These are phyloP conservation scores for Brassica cretica DNA, from an alignment of 345 rosid genomes.

Conservation along the genomic window DNA sequence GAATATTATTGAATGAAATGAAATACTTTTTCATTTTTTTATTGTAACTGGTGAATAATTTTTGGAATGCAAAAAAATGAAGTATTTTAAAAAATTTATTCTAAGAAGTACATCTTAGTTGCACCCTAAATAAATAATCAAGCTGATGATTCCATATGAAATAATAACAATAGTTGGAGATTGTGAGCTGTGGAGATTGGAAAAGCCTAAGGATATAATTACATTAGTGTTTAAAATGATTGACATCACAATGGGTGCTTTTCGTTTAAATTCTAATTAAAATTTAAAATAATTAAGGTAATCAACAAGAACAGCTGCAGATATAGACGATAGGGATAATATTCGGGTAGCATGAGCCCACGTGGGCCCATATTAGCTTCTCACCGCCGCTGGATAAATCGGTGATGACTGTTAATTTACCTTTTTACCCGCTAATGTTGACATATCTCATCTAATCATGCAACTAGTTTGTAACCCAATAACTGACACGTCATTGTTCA, in stretches of 20 bases:
- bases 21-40: too few relatives aligned
- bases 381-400: conserved; percentile 48
- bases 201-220: conserved; percentile 35
- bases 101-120: too few relatives aligned
- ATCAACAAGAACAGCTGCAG: conserved; percentile 54
- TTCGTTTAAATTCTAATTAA: conserved; percentile 14
- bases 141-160: conserved; percentile 7
- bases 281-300: conserved; percentile 12
- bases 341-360: conserved; percentile 31
- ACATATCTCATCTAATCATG: conserved; percentile 40
- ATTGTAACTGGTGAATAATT: too few relatives aligned
- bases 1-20: too few relatives aligned
- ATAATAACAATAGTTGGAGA: conserved; percentile 5
- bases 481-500: conserved; percentile 22
- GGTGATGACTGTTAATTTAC: conserved; percentile 31
- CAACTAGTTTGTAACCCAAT: conserved; percentile 13
- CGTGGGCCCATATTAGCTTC: conserved; percentile 48
- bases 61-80: too few relatives aligned
- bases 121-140: neutral
- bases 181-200: conserved; percentile 40
- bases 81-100: too few relatives aligned
- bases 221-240: conserved; percentile 36
- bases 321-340: conserved; percentile 62
- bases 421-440: conserved; percentile 44
- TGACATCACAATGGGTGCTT: conserved; percentile 42